Evolutionary conservation across 1,284 basidiomycete species (phyloP).

Genomic region (Rhodotorula sp.): DNA sequence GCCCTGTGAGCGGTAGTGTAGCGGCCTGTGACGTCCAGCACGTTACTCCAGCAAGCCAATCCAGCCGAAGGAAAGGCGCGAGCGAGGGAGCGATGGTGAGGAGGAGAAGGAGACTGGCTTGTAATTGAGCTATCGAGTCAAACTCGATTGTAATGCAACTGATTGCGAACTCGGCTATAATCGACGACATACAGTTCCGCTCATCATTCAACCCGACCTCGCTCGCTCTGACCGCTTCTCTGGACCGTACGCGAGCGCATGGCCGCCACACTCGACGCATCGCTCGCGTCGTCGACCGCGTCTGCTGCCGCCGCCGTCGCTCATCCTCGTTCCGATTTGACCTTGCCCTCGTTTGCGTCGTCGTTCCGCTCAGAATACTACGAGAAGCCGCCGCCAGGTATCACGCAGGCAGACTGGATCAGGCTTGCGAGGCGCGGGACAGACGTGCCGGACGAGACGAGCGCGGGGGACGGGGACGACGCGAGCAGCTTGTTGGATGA

Average conservation of each 20-base stretch:
- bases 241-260: not conserved
- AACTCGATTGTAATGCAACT: too few relatives aligned
- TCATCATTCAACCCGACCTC: not conserved
- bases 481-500: not conserved
- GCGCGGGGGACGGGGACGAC: not conserved
- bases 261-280: not conserved
- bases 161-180: too few relatives aligned
- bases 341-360: conserved; percentile 19
- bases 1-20: too few relatives aligned
- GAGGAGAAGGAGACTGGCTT: too few relatives aligned
- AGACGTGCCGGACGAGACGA: not conserved
- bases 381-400: conserved; percentile 18
- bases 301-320: not conserved
- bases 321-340: not conserved
- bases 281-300: conserved; percentile 11
- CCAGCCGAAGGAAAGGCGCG: not conserved
- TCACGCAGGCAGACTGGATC: conserved; percentile 11
- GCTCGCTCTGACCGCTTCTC: not conserved
- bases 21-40: too few relatives aligned
- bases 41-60: too few relatives aligned
- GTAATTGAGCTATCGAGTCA: too few relatives aligned
- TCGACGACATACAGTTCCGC: not conserved
- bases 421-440: not conserved
- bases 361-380: conserved; percentile 24
- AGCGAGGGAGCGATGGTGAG: not conserved